Base-by-base conservation (phyloP, 2,329 filamentous ascomycete genomes). In the Ophidiomyces ophidiicola region DNA sequence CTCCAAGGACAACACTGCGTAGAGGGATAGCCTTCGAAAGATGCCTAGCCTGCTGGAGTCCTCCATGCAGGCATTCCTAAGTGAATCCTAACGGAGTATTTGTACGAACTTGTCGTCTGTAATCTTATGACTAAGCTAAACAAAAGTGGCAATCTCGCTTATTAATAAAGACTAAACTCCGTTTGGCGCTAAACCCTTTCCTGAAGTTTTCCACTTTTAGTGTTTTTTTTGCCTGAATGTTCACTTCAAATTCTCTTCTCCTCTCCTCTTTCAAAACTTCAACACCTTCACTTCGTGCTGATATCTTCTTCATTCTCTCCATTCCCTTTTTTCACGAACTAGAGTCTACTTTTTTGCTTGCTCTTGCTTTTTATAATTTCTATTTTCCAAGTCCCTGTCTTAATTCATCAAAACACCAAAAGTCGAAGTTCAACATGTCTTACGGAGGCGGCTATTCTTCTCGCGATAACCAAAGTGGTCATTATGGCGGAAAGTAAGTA, bases 351-450 rank as follows among this genome's bases (percentile, higher is more conserved):
- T 49, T 46, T 47, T 41, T 36, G 45, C 33, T 35, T 17, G 32
- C 29, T 33, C 44, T 43, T 36, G 32, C 33, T 23, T 46, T 39
- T 31, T 24, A 33, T 14, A 20, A 10, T 33, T 23, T 25, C 17
- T 7, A 28, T 14, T 20, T 17, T 17, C 7, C 20, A 28, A 17
- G 21, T 37, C 20, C 5, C 14, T 30, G 21, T 26, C 5, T 24
- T 8, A 5, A 7, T 2, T 4, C 7, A 6, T 15, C 15, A n/a
- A 23, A 18, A 7, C n/a, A 7, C 24, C n/a, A 30, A 45, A 45
- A 53, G 4, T 42, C 40, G 46, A 44, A 56, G n/a, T n/a, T n/a
- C n/a, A 72, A 56, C 58, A 84, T 83, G 80, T 82, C 80, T 64
- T 82, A 83, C 74, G 71, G 76, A 48, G 60, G 61, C 46, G 57